Base-by-base conservation (phyloP, 2,329 filamentous ascomycete species). In the Didymella segeticola region DNA sequence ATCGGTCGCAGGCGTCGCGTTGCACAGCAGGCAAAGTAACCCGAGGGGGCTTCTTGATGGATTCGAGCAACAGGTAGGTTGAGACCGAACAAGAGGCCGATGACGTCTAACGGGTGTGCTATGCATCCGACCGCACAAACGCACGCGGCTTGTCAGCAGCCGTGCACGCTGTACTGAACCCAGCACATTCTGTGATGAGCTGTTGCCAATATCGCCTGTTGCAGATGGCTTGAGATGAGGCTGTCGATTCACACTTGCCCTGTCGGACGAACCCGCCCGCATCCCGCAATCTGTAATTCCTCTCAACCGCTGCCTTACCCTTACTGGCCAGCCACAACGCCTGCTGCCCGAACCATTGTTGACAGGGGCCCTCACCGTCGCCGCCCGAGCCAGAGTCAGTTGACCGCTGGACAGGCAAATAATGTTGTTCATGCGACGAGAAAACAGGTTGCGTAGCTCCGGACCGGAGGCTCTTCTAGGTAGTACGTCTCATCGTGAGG, bases 141-240 rank as follows among this genome's bases (percentile, higher is more conserved):
- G 49, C 43, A 55, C 58, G 59, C 53, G 27, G 36, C 53, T 51
- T 57, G 55, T 53, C 56, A 29, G 62, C 45, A 61, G 58, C 64
- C 61, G 60, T 66, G 53, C 58, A 52, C 47, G 23, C 7, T 54
- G 45, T 41, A 45, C 51, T 49, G 47, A 42, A 20, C 17, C 20
- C 23, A 43, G 22, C 25, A 39, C 46, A 49, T 25, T 39, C 41
- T 55, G 53, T 56, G 53, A 56, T 34, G 47, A 46, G 50, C 31
- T 58, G 62, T 55, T 63, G 57, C 62, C 64, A 67, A 67, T 64
- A 64, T 53, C 57, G 50, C 38, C 53, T 46, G 50, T 48, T 62
- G 61, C 61, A 63, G 60, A 55, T 57, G 56, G 60, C 59, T 60
- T 47, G 55, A 45, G 53, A 59, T 63, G 63, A 64, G 63, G 61